Conservation (phyloP, 2,329 filamentous ascomycete genomes). For the Hypoxylon sp. region DNA sequence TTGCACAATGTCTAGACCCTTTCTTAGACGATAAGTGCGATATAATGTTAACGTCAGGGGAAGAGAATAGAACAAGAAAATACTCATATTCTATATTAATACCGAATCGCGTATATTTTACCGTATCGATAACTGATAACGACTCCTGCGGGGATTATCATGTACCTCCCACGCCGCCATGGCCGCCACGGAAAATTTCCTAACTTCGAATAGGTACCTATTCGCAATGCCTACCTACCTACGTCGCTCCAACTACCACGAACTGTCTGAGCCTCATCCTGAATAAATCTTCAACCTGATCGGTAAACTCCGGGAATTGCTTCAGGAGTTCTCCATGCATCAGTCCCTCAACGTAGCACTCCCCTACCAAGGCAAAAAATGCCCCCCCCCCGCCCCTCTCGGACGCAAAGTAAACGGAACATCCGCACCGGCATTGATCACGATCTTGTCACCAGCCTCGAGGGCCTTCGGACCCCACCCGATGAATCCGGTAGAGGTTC, state of each 20-base stretch:
- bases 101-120: background rate
- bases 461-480: slow-evolving; percentile 2
- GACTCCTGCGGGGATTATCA: background rate
- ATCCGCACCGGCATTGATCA: slow-evolving; percentile 8
- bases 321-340: slow-evolving; percentile 11
- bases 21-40: background rate
- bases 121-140: background rate
- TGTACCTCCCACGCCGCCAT: too few species aligned
- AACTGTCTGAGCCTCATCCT: background rate
- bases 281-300: background rate
- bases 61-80: background rate
- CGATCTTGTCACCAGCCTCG: slow-evolving; percentile 7
- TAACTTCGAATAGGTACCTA: background rate
- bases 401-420: slow-evolving; percentile 11
- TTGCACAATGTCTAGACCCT: slow-evolving; percentile 6
- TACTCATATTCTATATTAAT: too few species aligned
- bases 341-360: slow-evolving; percentile 6
- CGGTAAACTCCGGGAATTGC: background rate
- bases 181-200: background rate
- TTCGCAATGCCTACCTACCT: too few species aligned
- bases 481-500: slow-evolving; percentile 5
- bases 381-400: background rate
- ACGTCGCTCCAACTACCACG: background rate
- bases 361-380: slow-evolving; percentile 2
- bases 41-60: background rate